Conservation (phyloP, 305 asterid species). For the Solanum hybrid region DNA sequence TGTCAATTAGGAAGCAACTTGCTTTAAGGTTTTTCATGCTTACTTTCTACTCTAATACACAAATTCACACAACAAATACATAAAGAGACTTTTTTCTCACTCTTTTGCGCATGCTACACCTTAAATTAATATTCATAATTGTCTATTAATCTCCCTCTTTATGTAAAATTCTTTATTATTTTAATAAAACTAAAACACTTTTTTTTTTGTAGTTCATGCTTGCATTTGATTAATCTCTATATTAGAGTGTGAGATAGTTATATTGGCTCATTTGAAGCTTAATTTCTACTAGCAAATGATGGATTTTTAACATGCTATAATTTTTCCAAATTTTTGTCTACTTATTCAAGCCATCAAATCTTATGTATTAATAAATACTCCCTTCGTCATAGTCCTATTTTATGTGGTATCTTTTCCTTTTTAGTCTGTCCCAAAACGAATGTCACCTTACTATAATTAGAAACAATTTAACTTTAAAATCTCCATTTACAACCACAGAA, state of each 20-base stretch:
- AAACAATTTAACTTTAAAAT: too few species aligned
- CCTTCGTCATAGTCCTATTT: not conserved
- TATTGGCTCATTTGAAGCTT: conserved; percentile 21
- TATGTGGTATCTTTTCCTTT: too few species aligned
- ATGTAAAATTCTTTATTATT: not conserved
- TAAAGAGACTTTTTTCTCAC: not conserved
- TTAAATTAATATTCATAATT: conserved; percentile 39
- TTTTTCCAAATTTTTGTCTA: not conserved
- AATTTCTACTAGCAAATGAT: not conserved
- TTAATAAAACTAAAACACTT: not conserved
- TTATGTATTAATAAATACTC: not conserved
- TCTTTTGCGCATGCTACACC: conserved; percentile 68
- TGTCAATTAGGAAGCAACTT: conserved; percentile 38
- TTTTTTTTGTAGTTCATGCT: conserved; percentile 20
- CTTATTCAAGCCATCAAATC: not conserved
- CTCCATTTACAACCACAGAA: not conserved
- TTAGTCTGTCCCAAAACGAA: too few species aligned
- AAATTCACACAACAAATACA: conserved; percentile 11
- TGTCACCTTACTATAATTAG: not conserved
- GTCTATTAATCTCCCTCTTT: not conserved
- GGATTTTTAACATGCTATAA: not conserved
- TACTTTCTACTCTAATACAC: conserved; percentile 46
- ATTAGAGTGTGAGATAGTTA: conserved; percentile 17
- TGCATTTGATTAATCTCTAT: conserved; percentile 12
- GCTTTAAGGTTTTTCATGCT: conserved; percentile 83